Conservation (phyloP, 2,329 filamentous ascomycete species). For the Cladophialophora bantiana region DNA sequence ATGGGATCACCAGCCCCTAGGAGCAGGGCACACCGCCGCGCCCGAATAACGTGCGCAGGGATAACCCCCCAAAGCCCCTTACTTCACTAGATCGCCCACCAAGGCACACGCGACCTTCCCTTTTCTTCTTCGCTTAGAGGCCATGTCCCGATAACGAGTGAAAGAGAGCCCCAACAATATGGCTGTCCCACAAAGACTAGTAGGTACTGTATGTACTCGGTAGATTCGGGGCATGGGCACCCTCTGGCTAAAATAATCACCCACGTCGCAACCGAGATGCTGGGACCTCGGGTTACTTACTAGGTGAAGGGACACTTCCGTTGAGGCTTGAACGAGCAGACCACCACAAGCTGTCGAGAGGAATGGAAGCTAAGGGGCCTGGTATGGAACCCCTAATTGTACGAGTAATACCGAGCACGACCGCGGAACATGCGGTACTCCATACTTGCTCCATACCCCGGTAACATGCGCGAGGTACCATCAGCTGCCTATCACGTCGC, state of each 20-base stretch:
- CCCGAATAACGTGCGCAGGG: constrained; percentile 1
- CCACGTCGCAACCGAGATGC: constrained; percentile 5
- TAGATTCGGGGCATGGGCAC: not conserved
- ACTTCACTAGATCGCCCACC: not conserved
- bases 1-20: constrained; percentile 1
- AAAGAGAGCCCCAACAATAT: constrained; percentile 5
- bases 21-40: constrained; percentile 10
- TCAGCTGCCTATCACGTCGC: not conserved
- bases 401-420: not conserved
- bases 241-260: not conserved
- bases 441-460: not conserved
- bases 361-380: not conserved
- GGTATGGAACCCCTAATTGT: not conserved
- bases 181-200: not conserved
- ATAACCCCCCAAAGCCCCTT: not conserved
- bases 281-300: not conserved
- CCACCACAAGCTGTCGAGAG: not conserved
- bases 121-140: constrained; percentile 16
- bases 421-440: not conserved
- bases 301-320: not conserved
- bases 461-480: not conserved
- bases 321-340: not conserved
- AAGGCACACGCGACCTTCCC: constrained; percentile 19
- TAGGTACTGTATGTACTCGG: no score
- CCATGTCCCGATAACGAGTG: constrained; percentile 5